Evolutionary conservation across 179 eudicot genomes (phyloP).

Genomic region (Patellifolia procumbens): DNA sequence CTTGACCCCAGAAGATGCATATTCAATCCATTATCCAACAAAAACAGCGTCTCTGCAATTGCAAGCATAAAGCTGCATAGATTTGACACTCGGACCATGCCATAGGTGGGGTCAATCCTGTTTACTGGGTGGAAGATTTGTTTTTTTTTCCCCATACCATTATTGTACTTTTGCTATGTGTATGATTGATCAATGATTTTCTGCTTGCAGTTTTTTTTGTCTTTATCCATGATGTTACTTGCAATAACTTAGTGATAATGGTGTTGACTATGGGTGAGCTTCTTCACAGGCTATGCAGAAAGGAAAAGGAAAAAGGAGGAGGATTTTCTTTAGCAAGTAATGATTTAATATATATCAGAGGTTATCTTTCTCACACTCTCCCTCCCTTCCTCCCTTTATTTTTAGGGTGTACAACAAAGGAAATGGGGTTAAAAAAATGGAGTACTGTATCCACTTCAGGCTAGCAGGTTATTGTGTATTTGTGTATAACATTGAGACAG

Average conservation of each 20-base stretch:
- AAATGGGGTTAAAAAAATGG: not conserved
- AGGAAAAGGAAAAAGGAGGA: slow-evolving; percentile 37
- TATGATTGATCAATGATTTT: not conserved
- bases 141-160: not conserved
- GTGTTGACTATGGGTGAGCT: slow-evolving; percentile 11
- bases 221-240: not conserved
- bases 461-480: slow-evolving; percentile 17
- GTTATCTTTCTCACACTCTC: too few species aligned
- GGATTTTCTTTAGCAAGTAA: slow-evolving; percentile 38
- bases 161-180: not conserved
- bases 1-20: slow-evolving; percentile 17
- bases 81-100: slow-evolving; percentile 8
- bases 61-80: slow-evolving; percentile 12
- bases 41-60: slow-evolving; percentile 23
- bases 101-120: slow-evolving; percentile 15
- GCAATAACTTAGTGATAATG: not conserved
- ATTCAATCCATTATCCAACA: slow-evolving; percentile 7
- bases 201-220: not conserved
- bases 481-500: too few species aligned
- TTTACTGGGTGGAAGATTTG: slow-evolving; percentile 19
- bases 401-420: not conserved
- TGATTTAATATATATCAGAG: slow-evolving; percentile 14
- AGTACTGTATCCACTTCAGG: slow-evolving; percentile 17
- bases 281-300: slow-evolving; percentile 36
- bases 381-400: not conserved